Percentiles rank a stretch among this genome's conserved stretches.
These are phyloP conservation scores for Nothophytophthora sp. DNA, from an alignment of 352 stramenopile species.

Conservation along the genomic window DNA sequence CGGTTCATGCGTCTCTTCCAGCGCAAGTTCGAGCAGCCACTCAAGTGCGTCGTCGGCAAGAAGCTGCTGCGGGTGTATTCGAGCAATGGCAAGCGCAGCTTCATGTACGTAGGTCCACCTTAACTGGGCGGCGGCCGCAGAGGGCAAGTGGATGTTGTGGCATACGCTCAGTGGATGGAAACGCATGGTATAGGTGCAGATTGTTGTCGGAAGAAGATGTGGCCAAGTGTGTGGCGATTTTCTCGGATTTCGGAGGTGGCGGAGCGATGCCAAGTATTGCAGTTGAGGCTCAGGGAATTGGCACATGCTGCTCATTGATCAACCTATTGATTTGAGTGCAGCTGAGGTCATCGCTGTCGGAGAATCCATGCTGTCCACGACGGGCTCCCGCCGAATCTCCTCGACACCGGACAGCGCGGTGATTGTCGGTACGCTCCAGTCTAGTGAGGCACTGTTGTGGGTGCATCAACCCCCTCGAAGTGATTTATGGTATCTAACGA, in stretches of 20 bases:
- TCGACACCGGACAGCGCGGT: slow-evolving; percentile 6
- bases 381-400: background rate
- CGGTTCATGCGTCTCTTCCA: slow-evolving; percentile 35
- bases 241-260: slow-evolving; percentile 36
- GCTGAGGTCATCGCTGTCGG: slow-evolving; percentile 34
- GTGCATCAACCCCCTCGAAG: no score
- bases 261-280: background rate
- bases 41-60: slow-evolving; percentile 43
- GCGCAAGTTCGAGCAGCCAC: slow-evolving; percentile 53
- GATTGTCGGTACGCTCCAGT: slow-evolving; percentile 16
- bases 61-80: slow-evolving; percentile 50
- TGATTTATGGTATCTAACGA: no score
- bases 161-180: no score
- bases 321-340: no score
- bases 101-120: slow-evolving; percentile 30
- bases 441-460: background rate
- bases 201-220: slow-evolving; percentile 31
- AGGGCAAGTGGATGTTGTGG: background rate
- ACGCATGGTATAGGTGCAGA: slow-evolving; percentile 20
- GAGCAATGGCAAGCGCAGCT: slow-evolving; percentile 36
- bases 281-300: no score
- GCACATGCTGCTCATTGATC: no score
- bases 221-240: slow-evolving; percentile 20
- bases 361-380: slow-evolving; percentile 18
- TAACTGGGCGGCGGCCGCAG: background rate